Evolutionary conservation across 1,139 yeast species (phyloP), one percentile per base, ranked within the genome.

Genomic region (Sugiyamaella sp.): DNA sequence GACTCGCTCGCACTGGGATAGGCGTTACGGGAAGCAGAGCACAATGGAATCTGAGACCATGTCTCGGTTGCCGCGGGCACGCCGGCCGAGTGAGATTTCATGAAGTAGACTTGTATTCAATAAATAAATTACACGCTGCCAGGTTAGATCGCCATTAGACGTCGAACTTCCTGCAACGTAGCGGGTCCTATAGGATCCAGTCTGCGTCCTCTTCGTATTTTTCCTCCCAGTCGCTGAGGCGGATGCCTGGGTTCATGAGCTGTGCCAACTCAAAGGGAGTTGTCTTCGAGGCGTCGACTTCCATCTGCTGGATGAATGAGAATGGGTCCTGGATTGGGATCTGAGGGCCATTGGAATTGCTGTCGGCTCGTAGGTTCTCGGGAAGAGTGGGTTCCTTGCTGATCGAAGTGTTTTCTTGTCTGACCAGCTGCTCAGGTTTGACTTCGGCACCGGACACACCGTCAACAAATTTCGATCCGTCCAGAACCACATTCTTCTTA

Each of bases 381-480:
- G 38, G 46, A 14, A 43, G 46, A 5, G 29, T 24, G 8, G 50
- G 37, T 10, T 20, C 38, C 25, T 46, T 25, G 16, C 27, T 38
- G 6, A 4, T 40, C 19, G 33, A n/a, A 12, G 21, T 29, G 27
- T 40, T 27, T 41, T 37, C 46, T 8, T 35, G 40, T 49, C 50
- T 38, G 2, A 19, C 24, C 24, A 43, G 29, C 35, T 49, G 19
- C 20, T 52, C 56, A n/a, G 55, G 44, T 35, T 22, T 46, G n/a
- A 57, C 59, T 3, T 58, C 63, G n/a, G 22, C 22, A 12, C 51
- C 51, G n/a, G 51, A 40, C 9, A 46, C 50, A 12, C 46, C 46
- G 12, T 53, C 59, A 6, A 73, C 74, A 59, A 74, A 65, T 53
- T 68, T 64, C 35, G 68, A 65, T 9, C 68, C 71, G 22, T 66